Base-by-base conservation (phyloP, 768 basidiomycete species). In the Boletus reticulatus region DNA sequence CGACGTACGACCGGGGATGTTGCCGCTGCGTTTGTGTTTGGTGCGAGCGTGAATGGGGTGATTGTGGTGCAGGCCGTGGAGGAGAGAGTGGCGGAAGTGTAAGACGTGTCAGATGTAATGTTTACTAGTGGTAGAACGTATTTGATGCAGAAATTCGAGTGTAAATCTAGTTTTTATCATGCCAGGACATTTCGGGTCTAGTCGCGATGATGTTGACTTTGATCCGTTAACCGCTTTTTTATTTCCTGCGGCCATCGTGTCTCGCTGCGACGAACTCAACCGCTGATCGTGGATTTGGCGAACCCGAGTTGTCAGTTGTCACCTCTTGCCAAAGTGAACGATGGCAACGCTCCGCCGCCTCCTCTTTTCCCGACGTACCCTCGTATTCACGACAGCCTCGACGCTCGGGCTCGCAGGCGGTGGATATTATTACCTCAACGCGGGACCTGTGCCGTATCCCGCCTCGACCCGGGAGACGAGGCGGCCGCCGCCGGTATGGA, bases 1-100 rank as follows among this genome's bases (percentile, higher is more conserved):
- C 77, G 80, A 67, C 88, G 89, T 74, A 93, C 94, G 20, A 77
- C 96, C 24, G 95, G 95, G 4, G 91, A 95, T 67, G 86, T 91
- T 17, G 90, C 84, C 3, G 82, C 87, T 39, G 86, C 86, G 43
- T 82, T 95, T 67, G 82, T 94, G 13, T 75, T 86, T 4, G 76
- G 83, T 5, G 75, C 83, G 7, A 82, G 81, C 1, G 80, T 80
- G 36, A 75, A 78, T 42, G 88, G 83, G 19, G 62, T 91, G 39
- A 73, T 91, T 36, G 88, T 92, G 2, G 65, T 92, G 34, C 90
- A 92, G 73, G 83, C 85, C 44, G 73, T 77, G 64, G 65, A 67
- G 66, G 72, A 52, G 11, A 27, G 44, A 24, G 29, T 42, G 12
- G 41, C 9, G 34, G 54, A 56, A 27, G 60, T 48, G 36, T 58